These are phyloP conservation scores for Entomortierella beljakovae DNA, from an alignment of 192 early-diverging fungal genomes.

Conservation along the genomic window DNA sequence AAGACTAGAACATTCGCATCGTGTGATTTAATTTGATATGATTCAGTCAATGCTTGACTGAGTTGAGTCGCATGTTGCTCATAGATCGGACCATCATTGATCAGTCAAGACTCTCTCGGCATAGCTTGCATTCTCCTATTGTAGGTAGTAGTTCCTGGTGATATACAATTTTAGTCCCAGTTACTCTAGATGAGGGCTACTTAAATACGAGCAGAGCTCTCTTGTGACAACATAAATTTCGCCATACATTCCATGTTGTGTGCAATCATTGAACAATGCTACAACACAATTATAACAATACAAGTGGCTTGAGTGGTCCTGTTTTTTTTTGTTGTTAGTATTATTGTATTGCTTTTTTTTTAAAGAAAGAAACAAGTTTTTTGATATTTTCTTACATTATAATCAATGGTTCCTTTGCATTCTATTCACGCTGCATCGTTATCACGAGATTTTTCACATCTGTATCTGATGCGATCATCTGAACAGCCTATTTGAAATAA, in stretches of 20 bases:
- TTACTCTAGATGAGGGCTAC: neutral
- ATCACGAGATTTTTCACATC: slow-evolving; percentile 5
- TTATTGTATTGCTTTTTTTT: neutral
- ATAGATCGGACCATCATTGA: slow-evolving; percentile 31
- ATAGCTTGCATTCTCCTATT: slow-evolving; percentile 17
- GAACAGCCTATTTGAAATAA: neutral
- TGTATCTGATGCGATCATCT: neutral
- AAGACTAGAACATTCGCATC: too few relatives aligned
- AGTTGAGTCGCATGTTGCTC: too few relatives aligned
- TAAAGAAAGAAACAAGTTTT: neutral
- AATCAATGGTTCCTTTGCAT: slow-evolving; percentile 25
- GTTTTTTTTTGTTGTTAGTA: neutral
- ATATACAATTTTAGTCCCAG: too few relatives aligned
- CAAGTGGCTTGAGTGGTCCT: slow-evolving; percentile 23
- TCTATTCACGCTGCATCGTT: neutral
- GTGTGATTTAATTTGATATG: too few relatives aligned
- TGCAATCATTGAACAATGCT: slow-evolving; percentile 28
- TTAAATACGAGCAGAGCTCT: neutral
- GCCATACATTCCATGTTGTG: slow-evolving; percentile 50
- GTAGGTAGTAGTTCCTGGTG: slow-evolving; percentile 20
- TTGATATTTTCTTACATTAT: slow-evolving; percentile 11
- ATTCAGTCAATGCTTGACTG: too few relatives aligned
- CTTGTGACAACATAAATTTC: slow-evolving; percentile 12
- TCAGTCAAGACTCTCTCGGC: slow-evolving; percentile 22
- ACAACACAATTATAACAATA: slow-evolving; percentile 5